A percentile compares a stretch with the other conserved stretches of the same genome.
These are phyloP conservation scores for Eucalyptus sp. DNA, from an alignment of 345 rosid genomes.

Conservation along the genomic window DNA sequence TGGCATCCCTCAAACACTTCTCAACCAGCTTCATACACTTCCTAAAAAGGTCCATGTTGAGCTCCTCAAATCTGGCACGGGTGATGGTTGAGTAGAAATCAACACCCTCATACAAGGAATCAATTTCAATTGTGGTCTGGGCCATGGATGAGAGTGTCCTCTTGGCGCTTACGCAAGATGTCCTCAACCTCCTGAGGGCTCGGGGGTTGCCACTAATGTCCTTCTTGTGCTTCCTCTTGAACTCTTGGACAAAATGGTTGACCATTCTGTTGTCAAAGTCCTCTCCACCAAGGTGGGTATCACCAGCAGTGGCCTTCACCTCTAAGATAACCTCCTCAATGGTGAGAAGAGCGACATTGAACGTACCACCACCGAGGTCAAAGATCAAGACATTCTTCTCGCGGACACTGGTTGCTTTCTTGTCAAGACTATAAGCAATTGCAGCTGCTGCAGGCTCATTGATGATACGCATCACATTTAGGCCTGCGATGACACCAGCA, in stretches of 20 bases:
- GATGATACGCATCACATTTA: conserved; percentile 65
- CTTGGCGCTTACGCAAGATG: conserved; percentile 59
- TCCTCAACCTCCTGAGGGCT: conserved; percentile 76
- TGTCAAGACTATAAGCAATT: conserved; percentile 79
- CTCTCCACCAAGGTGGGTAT: conserved; percentile 64
- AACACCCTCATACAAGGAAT: conserved; percentile 52
- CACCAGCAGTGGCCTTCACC: conserved; percentile 33
- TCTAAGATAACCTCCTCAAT: conserved; percentile 76
- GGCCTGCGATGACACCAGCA: conserved; percentile 73
- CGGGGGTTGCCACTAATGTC: conserved; percentile 26
- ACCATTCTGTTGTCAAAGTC: conserved; percentile 80
- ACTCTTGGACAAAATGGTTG: conserved; percentile 61
- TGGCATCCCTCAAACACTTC: conserved; percentile 12
- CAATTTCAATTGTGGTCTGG: conserved; percentile 66
- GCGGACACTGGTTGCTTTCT: conserved; percentile 63
- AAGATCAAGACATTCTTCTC: conserved; percentile 73
- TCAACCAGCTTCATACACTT: conserved; percentile 51
- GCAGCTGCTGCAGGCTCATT: conserved; percentile 81
- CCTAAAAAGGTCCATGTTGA: conserved; percentile 63
- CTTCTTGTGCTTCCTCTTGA: conserved; percentile 56
- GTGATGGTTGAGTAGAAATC: conserved; percentile 28
- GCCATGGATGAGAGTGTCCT: conserved; percentile 52
- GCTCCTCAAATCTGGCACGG: conserved; percentile 64
- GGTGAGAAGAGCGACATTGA: conserved; percentile 73
- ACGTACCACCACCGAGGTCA: conserved; percentile 79